phyloP scores from a whole-genome alignment of 257 asterid genomes.

The Solanum appendiculatum region DNA sequence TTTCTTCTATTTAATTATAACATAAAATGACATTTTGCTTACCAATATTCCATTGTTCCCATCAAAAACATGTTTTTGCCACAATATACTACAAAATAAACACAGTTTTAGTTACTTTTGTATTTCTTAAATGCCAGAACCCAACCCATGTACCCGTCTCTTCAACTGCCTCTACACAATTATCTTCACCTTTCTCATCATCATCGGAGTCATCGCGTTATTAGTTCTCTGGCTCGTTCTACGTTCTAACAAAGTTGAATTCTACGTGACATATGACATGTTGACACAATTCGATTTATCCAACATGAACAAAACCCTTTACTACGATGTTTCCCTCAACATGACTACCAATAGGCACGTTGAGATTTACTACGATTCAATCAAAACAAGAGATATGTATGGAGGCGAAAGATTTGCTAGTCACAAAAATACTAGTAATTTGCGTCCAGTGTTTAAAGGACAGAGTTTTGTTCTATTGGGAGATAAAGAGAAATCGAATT shows the following conservation, averaged over 20 bases:
- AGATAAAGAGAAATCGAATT: conserved; percentile 16
- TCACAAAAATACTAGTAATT: not conserved
- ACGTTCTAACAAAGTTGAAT: too few species aligned
- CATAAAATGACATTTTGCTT: not conserved
- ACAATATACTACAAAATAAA: too few species aligned
- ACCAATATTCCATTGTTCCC: not conserved
- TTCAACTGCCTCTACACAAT: too few species aligned
- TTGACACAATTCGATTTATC: too few species aligned
- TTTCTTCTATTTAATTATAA: not conserved
- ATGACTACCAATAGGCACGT: not conserved
- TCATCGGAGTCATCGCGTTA: too few species aligned
- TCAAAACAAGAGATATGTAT: not conserved
- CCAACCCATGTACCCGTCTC: too few species aligned
- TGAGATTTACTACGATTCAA: not conserved
- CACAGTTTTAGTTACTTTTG: not conserved
- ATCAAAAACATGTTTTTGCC: not conserved
- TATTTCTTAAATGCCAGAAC: too few species aligned
- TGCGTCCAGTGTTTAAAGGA: not conserved
- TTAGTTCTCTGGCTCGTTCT: too few species aligned
- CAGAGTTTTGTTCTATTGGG: conserved; percentile 14
- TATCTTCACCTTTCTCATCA: too few species aligned
- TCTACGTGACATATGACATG: too few species aligned
- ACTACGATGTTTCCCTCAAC: not conserved
- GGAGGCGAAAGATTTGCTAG: not conserved
- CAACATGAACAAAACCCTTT: too few species aligned